Conservation (phyloP, 1,284 basidiomycete genomes). For the Pyrrhoderma noxium region DNA sequence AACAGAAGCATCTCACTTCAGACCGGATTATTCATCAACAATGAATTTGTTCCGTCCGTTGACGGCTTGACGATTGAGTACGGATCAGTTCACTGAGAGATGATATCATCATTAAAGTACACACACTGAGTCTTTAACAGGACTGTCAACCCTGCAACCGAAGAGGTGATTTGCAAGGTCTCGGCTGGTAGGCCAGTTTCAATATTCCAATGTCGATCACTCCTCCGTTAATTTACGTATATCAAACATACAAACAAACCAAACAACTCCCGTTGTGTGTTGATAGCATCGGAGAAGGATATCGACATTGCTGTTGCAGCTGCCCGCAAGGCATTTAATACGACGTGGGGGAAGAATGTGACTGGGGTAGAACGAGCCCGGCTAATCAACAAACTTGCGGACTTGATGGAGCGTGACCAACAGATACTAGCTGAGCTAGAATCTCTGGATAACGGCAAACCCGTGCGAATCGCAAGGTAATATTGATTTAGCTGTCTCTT, state of each 20-base stretch:
- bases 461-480: constrained; percentile 65
- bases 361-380: constrained; percentile 76
- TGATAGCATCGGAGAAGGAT: constrained; percentile 64
- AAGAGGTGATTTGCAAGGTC: constrained; percentile 60
- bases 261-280: neutral
- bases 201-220: neutral
- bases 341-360: constrained; percentile 85
- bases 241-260: neutral
- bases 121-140: constrained; percentile 27
- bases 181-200: constrained; percentile 44
- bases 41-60: constrained; percentile 69
- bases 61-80: constrained; percentile 44
- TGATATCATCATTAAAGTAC: neutral
- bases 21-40: constrained; percentile 88
- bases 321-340: constrained; percentile 79
- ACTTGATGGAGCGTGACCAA: constrained; percentile 83
- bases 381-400: constrained; percentile 81
- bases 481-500: constrained; percentile 7
- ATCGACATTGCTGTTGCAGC: constrained; percentile 79
- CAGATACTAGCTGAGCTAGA: constrained; percentile 76
- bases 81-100: constrained; percentile 30
- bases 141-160: constrained; percentile 68
- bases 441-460: constrained; percentile 80
- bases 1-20: constrained; percentile 55
- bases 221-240: neutral